Evolutionary conservation across 352 stramenopile species (phyloP).

Genomic region (Globisporangium abappressorium): DNA sequence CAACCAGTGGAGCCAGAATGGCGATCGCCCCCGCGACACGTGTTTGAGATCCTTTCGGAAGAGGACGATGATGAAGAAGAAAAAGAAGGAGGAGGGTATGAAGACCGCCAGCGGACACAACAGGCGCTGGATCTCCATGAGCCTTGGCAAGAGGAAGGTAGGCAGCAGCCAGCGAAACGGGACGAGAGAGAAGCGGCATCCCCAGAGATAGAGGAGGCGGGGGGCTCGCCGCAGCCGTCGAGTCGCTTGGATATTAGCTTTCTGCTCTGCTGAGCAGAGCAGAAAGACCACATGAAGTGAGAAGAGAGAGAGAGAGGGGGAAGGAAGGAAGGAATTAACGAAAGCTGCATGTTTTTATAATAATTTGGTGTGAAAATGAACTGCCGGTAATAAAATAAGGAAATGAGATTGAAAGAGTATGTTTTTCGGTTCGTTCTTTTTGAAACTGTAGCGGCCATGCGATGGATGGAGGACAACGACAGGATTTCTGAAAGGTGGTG

Average conservation of each 20-base stretch:
- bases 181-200: not conserved
- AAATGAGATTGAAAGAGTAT: no score
- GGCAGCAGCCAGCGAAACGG: not conserved
- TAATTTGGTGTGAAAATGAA: not conserved
- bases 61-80: not conserved
- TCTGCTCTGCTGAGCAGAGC: conserved; percentile 3
- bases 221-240: not conserved
- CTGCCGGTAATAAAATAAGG: no score
- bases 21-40: not conserved
- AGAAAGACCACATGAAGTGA: not conserved
- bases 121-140: not conserved
- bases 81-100: not conserved
- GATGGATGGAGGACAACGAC: no score
- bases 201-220: not conserved
- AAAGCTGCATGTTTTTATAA: not conserved
- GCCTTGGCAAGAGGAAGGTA: not conserved
- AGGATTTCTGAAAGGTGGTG: no score
- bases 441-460: no score
- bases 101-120: not conserved
- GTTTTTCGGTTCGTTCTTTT: no score
- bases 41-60: conserved; percentile 9
- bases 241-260: conserved; percentile 4
- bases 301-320: not conserved
- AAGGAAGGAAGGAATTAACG: not conserved
- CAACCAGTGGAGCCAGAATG: not conserved